These are phyloP conservation scores for Candida sakaeoensis DNA, from an alignment of 805 yeast genomes.

Conservation along the genomic window DNA sequence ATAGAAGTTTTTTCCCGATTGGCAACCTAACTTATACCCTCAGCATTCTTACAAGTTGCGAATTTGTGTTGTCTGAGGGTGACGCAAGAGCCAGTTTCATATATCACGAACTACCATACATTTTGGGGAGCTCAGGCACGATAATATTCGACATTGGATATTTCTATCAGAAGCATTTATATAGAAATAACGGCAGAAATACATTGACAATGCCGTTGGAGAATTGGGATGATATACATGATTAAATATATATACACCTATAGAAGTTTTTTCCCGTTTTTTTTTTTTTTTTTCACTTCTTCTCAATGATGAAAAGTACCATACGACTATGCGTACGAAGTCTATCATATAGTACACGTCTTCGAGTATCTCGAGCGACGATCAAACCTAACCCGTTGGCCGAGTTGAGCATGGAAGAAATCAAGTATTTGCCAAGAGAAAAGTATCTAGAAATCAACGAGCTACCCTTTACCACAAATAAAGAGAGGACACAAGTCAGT, in stretches of 20 bases:
- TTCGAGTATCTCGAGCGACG: conserved; percentile 5
- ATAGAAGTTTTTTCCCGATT: conserved; percentile 71
- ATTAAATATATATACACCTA: no score
- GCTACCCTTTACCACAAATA: conserved; percentile 19
- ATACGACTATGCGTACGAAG: background rate
- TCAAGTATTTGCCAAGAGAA: conserved; percentile 17
- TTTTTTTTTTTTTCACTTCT: background rate
- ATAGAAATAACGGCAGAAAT: conserved; percentile 20
- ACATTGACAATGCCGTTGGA: conserved; percentile 20
- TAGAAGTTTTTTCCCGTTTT: conserved; percentile 60
- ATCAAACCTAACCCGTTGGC: conserved; percentile 33
- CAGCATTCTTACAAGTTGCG: conserved; percentile 67
- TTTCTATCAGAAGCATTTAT: conserved; percentile 55
- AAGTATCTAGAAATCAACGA: conserved; percentile 25
- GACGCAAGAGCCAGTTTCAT: conserved; percentile 44
- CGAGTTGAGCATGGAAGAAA: conserved; percentile 22
- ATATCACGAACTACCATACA: conserved; percentile 70
- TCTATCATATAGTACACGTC: background rate
- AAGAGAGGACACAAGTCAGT: conserved; percentile 28
- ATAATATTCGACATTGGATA: conserved; percentile 55
- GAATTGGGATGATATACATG: conserved; percentile 15
- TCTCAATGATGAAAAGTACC: background rate
- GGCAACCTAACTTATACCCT: conserved; percentile 77
- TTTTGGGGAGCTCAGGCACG: conserved; percentile 85
- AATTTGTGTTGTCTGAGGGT: conserved; percentile 29